Evolutionary conservation across 441 rosid species (phyloP), one percentile per base, ranked within the genome.

Genomic region (Populus hybrid): DNA sequence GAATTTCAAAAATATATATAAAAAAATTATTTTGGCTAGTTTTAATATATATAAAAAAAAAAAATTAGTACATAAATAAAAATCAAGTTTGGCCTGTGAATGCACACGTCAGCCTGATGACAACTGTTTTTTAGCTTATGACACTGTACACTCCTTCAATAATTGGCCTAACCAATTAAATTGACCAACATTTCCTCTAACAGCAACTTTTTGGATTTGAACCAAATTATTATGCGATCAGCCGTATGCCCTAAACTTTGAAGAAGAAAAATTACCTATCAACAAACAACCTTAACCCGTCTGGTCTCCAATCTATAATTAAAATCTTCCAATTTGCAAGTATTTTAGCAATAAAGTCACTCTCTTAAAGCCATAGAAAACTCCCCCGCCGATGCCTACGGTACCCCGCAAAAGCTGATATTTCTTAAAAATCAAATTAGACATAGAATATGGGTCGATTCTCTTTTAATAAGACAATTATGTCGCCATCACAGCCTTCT

Each of bases 371-470:
- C 26, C 71, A 16, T 70, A 67, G 67, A n/a, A 57, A 75, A 36
- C 59, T 65, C 66, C 26, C 42, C 18, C n/a, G 77, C 79, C 34
- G 70, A 79, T 81, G 85, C 78, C 69, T 77, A 57, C 76, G 57
- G 23, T 73, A 16, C 35, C 61, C 61, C 32, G 61, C 61, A 16
- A 53, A 18, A 18, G 61, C 21, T 5, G 3, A 1, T 53, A 6
- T 18, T 53, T 53, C 3, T 16, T 53, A 16, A 6, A 18, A 6
- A 18, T 30, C 32, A 32, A 32, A 32, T n/a, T 10, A 50, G 5
- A 26, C 14, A 74, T 75, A 75, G 67, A 77, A 67, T 67, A 76
- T 67, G 30, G 68, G 57, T 82, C 80, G 85, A 86, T 86, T 86
- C 86, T 80, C 85, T 80, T 63, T 70, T 67, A 67, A 67, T 50